phyloP scores from a whole-genome alignment of 192 early-diverging fungal genomes.

The Diversispora epigaea region DNA sequence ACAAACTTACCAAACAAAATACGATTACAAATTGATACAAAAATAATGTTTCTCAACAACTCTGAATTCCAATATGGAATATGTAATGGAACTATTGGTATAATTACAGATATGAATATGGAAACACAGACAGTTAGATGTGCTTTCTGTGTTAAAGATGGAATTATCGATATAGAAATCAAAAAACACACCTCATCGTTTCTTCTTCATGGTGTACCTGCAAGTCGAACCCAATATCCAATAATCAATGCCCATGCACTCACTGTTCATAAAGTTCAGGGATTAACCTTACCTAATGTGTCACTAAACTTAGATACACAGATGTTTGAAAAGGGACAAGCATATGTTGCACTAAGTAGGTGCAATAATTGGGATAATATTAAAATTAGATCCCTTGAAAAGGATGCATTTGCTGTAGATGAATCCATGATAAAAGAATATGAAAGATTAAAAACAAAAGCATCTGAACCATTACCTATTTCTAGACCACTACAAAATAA shows the following conservation, averaged over 20 bases:
- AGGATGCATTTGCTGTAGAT: too few species aligned
- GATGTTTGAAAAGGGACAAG: too few species aligned
- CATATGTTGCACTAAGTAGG: too few species aligned
- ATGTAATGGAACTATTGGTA: background rate
- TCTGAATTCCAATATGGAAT: background rate
- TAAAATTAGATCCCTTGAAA: too few species aligned
- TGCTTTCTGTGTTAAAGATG: background rate
- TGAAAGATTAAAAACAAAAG: too few species aligned
- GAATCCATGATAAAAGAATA: too few species aligned
- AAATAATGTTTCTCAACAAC: background rate
- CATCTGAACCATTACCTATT: too few species aligned
- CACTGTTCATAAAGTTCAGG: conserved; percentile 1
- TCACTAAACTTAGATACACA: background rate
- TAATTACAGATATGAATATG: background rate
- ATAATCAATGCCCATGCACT: background rate
- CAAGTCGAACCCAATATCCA: background rate
- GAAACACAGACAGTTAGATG: too few species aligned
- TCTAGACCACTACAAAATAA: too few species aligned
- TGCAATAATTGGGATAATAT: too few species aligned
- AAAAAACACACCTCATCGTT: background rate
- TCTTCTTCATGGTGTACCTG: background rate
- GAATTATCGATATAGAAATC: background rate
- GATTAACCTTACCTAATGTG: background rate
- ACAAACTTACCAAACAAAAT: conserved; percentile 3
- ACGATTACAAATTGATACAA: background rate